These are phyloP conservation scores for Chaetothyriales sp. DNA, from an alignment of 2,329 filamentous ascomycete species.

Conservation along the genomic window DNA sequence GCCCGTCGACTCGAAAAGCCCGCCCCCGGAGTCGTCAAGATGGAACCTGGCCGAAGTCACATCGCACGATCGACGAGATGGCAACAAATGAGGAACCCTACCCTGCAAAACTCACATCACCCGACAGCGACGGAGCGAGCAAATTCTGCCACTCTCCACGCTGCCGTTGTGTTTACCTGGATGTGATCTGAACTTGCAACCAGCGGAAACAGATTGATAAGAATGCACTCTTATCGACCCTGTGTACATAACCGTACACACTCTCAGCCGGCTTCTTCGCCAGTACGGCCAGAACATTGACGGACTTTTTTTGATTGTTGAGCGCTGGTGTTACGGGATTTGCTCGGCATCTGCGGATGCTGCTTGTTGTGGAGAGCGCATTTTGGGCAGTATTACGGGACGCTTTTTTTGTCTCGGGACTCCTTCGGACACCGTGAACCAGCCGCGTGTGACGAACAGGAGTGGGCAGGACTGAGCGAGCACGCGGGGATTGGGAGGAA, in stretches of 20 bases:
- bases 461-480: too few relatives aligned
- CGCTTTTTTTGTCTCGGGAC: too few relatives aligned
- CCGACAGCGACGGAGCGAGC: neutral
- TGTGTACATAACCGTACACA: neutral
- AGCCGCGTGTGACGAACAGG: too few relatives aligned
- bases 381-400: too few relatives aligned
- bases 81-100: neutral
- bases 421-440: too few relatives aligned
- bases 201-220: neutral
- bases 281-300: neutral
- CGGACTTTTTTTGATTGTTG: neutral
- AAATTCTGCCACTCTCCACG: neutral
- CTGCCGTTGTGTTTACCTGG: neutral
- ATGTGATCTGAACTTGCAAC: neutral
- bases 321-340: too few relatives aligned
- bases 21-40: neutral
- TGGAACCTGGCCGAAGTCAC: neutral
- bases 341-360: too few relatives aligned
- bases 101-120: neutral
- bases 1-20: slow-evolving; percentile 7
- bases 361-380: too few relatives aligned
- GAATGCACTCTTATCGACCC: neutral
- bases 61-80: neutral
- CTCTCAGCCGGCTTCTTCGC: neutral
- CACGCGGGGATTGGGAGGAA: too few relatives aligned